Percentiles rank a stretch among this genome's conserved stretches.
Conservation (phyloP, 2,329 filamentous ascomycete genomes). For the Verticillium nonalfalfae region DNA sequence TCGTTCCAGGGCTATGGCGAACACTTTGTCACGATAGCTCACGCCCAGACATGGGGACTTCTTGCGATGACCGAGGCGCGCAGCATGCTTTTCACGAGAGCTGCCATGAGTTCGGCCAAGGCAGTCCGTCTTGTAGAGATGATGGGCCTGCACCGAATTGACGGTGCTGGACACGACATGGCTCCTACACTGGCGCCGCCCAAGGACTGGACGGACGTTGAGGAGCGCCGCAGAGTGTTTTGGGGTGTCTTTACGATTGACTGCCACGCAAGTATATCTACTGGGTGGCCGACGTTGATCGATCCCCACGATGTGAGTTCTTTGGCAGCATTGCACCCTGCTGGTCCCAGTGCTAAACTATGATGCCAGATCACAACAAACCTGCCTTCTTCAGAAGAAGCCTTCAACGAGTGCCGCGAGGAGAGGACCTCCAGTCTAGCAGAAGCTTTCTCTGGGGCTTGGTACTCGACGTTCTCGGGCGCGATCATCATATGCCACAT, state of each 20-base stretch:
- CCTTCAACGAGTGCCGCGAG: conserved; percentile 61
- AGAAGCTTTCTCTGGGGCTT: conserved; percentile 54
- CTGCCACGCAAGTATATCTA: conserved; percentile 79
- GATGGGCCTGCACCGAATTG: conserved; percentile 76
- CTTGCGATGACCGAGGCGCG: conserved; percentile 77
- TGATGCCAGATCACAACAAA: conserved; percentile 58
- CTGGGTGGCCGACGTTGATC: conserved; percentile 81
- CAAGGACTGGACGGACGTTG: conserved; percentile 69
- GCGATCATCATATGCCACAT: conserved; percentile 69
- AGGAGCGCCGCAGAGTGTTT: conserved; percentile 75
- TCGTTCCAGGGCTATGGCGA: conserved; percentile 63
- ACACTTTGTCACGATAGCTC: conserved; percentile 67
- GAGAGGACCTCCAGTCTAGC: conserved; percentile 58
- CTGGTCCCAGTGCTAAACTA: not conserved
- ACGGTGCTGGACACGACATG: conserved; percentile 57
- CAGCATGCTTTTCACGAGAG: conserved; percentile 75
- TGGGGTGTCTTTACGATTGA: conserved; percentile 83
- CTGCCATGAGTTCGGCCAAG: conserved; percentile 74
- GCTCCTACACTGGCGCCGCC: conserved; percentile 70
- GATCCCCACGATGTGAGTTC: conserved; percentile 59
- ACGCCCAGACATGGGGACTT: conserved; percentile 76
- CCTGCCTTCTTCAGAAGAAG: conserved; percentile 73
- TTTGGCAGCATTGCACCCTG: not conserved
- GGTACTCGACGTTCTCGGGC: conserved; percentile 65
- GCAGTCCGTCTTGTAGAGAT: conserved; percentile 69